A percentile compares a stretch with the other conserved stretches of the same genome.
Evolutionary conservation across 2,329 filamentous ascomycete genomes (phyloP).

Genomic region (Malbranchea zuffiana): DNA sequence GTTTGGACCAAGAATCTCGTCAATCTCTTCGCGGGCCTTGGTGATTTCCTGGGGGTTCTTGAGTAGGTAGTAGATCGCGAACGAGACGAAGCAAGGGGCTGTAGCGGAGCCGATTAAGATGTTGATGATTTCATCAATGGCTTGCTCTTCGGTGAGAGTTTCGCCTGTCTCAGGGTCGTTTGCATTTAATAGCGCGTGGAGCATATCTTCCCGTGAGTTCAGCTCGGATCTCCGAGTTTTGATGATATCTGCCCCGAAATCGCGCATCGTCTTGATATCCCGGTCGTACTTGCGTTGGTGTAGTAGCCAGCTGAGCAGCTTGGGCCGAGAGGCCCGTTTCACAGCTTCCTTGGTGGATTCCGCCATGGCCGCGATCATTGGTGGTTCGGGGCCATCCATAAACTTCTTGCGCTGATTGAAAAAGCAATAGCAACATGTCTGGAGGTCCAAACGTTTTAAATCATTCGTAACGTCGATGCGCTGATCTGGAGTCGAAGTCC

Average conservation of each 20-base stretch:
- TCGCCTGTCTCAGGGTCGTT: conserved; percentile 53
- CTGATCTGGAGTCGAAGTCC: conserved; percentile 33
- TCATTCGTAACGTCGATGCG: conserved; percentile 39
- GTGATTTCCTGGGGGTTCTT: conserved; percentile 50
- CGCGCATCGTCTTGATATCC: conserved; percentile 44
- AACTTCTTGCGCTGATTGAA: conserved; percentile 43
- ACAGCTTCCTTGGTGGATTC: conserved; percentile 46
- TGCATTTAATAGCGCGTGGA: conserved; percentile 49
- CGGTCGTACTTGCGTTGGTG: conserved; percentile 45
- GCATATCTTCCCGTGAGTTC: conserved; percentile 47
- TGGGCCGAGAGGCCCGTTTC: conserved; percentile 43
- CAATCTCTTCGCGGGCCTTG: conserved; percentile 57
- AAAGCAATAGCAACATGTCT: conserved; percentile 41
- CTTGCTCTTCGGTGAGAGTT: conserved; percentile 46
- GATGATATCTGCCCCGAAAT: conserved; percentile 48
- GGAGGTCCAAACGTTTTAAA: conserved; percentile 45
- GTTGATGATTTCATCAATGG: conserved; percentile 58
- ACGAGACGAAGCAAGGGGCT: conserved; percentile 55
- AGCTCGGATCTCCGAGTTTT: conserved; percentile 45
- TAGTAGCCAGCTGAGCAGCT: conserved; percentile 43
- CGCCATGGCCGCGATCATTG: conserved; percentile 46
- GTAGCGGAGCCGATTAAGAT: conserved; percentile 60
- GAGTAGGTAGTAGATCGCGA: conserved; percentile 53
- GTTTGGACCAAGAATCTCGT: conserved; percentile 52
- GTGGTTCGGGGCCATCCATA: conserved; percentile 38